Base-by-base conservation (phyloP, 768 basidiomycete species). In the Lentinus brumalis region DNA sequence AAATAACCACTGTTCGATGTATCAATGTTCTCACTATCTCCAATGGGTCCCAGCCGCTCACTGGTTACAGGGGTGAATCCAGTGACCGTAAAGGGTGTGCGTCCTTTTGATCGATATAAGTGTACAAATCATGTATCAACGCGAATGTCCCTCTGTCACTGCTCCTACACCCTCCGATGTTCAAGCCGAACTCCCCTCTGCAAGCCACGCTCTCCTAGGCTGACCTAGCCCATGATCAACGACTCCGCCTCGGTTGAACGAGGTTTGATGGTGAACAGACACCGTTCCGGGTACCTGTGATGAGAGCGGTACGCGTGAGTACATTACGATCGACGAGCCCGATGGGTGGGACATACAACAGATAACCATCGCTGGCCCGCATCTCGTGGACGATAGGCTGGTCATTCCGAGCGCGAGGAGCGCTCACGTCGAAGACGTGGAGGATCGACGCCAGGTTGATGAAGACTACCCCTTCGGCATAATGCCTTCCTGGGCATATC, bases 401-500 rank as follows among this genome's bases (percentile, higher is more conserved):
- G 2, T 62, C 66, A 9, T 47, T 26, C 40, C 39, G 53, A 26
- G 61, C 60, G 11, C 61, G 31, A 3, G 59, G 59, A 2, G 56
- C 50, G 4, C 40, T 29, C 30, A 67, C 56, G 32, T 64, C 57
- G 49, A 61, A 67, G 3, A 61, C 57, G n/a, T 63, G 63, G 15
- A 67, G 44, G 2, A 64, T 14, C 10, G 52, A 61, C 1, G 63
- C 59, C 11, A 67, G 32, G 35, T 30, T 53, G 38, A 67, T 61
- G 53, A 64, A 67, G 8, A 67, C 46, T 16, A 58, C 40, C 5
- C 38, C 42, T 10, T 54, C 42, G 9, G 57, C 64, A 29, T 65
- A 63, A 31, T 62, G 32, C 21, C 61, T 54, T 12, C 66, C 66
- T 6, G 66, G 63, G 45, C 66, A 67, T 30, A 65, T 61, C 49